A percentile compares a stretch with the other conserved stretches of the same genome.
phyloP scores from a whole-genome alignment of 345 rosid genomes.

The Carallia brachiata region DNA sequence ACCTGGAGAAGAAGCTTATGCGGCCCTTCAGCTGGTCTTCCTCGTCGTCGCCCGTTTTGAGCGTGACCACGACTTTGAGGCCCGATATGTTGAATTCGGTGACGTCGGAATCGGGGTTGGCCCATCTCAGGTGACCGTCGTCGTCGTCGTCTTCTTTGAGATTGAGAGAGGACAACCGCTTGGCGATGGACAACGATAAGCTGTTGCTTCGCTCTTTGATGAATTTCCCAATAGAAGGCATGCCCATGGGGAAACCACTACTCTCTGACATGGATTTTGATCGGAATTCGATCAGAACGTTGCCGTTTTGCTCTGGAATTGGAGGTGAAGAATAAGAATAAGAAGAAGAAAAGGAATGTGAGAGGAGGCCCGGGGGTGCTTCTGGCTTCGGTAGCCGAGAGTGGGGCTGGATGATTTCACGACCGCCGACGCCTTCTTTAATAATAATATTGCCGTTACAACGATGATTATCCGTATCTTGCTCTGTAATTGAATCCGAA shows the following conservation, averaged over 20 bases:
- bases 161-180: constrained; percentile 37
- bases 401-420: constrained; percentile 41
- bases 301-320: constrained; percentile 4
- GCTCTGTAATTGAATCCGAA: constrained; percentile 8
- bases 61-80: constrained; percentile 62
- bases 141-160: constrained; percentile 17
- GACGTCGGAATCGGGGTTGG: constrained; percentile 30
- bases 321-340: background rate
- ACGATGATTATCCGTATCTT: background rate
- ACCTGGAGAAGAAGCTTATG: constrained; percentile 67
- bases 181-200: constrained; percentile 54
- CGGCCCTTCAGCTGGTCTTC: constrained; percentile 47
- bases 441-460: too few species aligned
- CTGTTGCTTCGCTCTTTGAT: constrained; percentile 59
- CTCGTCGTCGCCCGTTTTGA: constrained; percentile 42
- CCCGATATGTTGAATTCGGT: constrained; percentile 73
- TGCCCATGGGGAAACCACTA: constrained; percentile 21
- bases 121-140: constrained; percentile 6
- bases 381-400: constrained; percentile 72
- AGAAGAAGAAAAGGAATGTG: background rate
- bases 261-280: constrained; percentile 36
- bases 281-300: constrained; percentile 1
- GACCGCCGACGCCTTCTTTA: too few species aligned
- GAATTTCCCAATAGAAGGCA: constrained; percentile 52
- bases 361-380: constrained; percentile 54